These are phyloP conservation scores for Verbena officinalis DNA, from an alignment of 257 asterid species.

Conservation along the genomic window DNA sequence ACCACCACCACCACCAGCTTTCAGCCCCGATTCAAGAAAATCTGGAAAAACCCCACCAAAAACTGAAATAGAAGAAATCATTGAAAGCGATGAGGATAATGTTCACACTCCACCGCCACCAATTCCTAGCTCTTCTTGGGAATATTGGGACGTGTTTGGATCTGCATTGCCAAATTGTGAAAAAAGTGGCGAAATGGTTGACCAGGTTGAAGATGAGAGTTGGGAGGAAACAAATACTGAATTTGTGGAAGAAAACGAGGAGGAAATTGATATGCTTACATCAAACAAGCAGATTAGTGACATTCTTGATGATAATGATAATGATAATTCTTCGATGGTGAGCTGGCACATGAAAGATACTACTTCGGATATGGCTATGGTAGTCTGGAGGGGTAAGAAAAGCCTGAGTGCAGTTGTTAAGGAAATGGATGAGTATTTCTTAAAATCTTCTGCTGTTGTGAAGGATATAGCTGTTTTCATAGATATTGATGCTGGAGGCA, in stretches of 20 bases:
- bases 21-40: constrained; percentile 64
- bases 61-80: constrained; percentile 44
- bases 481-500: constrained; percentile 59
- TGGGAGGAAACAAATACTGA: constrained; percentile 71
- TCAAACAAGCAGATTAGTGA: constrained; percentile 37
- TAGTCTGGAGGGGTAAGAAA: constrained; percentile 60
- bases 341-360: constrained; percentile 61
- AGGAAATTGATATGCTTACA: constrained; percentile 13
- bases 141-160: constrained; percentile 67
- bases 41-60: constrained; percentile 25
- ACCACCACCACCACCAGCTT: constrained; percentile 81
- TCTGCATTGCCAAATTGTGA: constrained; percentile 39
- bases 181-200: constrained; percentile 36
- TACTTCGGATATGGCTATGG: constrained; percentile 64
- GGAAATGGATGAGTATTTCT: constrained; percentile 75
- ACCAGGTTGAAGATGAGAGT: constrained; percentile 57
- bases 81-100: constrained; percentile 49
- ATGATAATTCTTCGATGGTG: constrained; percentile 51
- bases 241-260: constrained; percentile 49
- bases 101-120: constrained; percentile 64
- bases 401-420: constrained; percentile 53
- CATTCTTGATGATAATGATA: constrained; percentile 50
- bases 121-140: constrained; percentile 57
- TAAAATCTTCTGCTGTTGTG: constrained; percentile 68
- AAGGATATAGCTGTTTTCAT: constrained; percentile 72